Evolutionary conservation across 1,139 yeast genomes (phyloP).

Genomic region (Sugiyamaella castrensis): DNA sequence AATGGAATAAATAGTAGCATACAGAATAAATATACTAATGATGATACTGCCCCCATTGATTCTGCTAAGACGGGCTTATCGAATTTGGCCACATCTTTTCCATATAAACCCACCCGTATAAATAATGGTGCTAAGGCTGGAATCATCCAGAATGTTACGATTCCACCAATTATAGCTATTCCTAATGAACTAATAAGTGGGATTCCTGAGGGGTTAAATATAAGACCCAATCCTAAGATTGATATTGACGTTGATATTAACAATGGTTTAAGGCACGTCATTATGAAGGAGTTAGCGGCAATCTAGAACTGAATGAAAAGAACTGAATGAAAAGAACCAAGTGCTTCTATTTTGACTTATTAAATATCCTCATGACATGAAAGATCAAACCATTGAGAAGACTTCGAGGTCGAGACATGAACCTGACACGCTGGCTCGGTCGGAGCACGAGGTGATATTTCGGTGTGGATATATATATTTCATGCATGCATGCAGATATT

Average conservation of each 20-base stretch:
- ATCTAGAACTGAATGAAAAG: no score
- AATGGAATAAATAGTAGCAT: conserved; percentile 89
- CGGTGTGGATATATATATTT: no score
- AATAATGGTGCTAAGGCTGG: conserved; percentile 68
- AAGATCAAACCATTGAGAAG: no score
- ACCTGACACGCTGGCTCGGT: no score
- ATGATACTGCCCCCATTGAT: conserved; percentile 84
- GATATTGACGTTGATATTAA: not conserved
- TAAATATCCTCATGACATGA: no score
- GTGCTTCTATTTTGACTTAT: no score
- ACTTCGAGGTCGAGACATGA: no score
- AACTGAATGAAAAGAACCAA: no score
- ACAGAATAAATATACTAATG: conserved; percentile 72
- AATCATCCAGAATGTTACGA: conserved; percentile 55
- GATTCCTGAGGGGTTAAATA: conserved; percentile 10
- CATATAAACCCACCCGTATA: conserved; percentile 73
- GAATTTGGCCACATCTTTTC: conserved; percentile 75
- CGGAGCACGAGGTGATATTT: no score
- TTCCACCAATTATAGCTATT: conserved; percentile 64
- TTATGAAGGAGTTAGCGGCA: no score
- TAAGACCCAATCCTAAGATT: conserved; percentile 9
- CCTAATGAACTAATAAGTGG: conserved; percentile 45
- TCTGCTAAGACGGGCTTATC: conserved; percentile 79
- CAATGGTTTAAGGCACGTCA: no score
- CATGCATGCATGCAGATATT: no score